Evolutionary conservation across 1,284 basidiomycete species (phyloP).

Genomic region (Ustilago hordei): DNA sequence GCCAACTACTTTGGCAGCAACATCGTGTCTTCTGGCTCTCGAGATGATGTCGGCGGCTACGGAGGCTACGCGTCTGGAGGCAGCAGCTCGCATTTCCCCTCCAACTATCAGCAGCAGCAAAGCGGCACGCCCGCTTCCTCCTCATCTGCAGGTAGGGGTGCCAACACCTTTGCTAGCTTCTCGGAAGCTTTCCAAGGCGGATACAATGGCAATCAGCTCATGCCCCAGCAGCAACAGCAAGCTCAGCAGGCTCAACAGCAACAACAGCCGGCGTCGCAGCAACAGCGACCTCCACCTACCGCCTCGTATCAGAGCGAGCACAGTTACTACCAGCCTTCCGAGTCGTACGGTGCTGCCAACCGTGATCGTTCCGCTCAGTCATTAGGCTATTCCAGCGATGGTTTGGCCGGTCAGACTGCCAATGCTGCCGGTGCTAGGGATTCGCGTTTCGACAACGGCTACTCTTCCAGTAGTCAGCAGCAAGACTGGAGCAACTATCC

Average conservation of each 20-base stretch:
- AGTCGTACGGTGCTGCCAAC: slow-evolving; percentile 32
- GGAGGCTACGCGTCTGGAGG: slow-evolving; percentile 36
- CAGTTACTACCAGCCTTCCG: slow-evolving; percentile 44
- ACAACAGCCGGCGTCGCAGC: slow-evolving; percentile 20
- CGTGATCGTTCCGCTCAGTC: slow-evolving; percentile 37
- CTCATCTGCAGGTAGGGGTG: slow-evolving; percentile 35
- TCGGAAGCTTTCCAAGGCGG: slow-evolving; percentile 40
- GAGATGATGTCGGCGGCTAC: slow-evolving; percentile 38
- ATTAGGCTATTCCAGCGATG: slow-evolving; percentile 25
- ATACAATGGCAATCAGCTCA: slow-evolving; percentile 38
- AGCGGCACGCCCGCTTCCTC: slow-evolving; percentile 32
- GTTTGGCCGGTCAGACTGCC: slow-evolving; percentile 16
- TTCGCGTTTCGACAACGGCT: slow-evolving; percentile 36
- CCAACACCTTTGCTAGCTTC: slow-evolving; percentile 47
- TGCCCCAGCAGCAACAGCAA: slow-evolving; percentile 36
- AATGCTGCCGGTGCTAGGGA: slow-evolving; percentile 15
- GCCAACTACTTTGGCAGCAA: slow-evolving; percentile 34
- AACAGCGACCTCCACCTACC: slow-evolving; percentile 28
- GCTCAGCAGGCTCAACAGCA: slow-evolving; percentile 24
- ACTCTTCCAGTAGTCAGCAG: slow-evolving; percentile 33
- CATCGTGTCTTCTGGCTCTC: slow-evolving; percentile 40
- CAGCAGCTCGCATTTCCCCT: slow-evolving; percentile 43
- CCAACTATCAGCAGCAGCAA: slow-evolving; percentile 30
- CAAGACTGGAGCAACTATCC: slow-evolving; percentile 48
- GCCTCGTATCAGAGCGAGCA: slow-evolving; percentile 43